Evolutionary conservation across 805 yeast species (phyloP).

Genomic region (Cyberlindnera japonica): DNA sequence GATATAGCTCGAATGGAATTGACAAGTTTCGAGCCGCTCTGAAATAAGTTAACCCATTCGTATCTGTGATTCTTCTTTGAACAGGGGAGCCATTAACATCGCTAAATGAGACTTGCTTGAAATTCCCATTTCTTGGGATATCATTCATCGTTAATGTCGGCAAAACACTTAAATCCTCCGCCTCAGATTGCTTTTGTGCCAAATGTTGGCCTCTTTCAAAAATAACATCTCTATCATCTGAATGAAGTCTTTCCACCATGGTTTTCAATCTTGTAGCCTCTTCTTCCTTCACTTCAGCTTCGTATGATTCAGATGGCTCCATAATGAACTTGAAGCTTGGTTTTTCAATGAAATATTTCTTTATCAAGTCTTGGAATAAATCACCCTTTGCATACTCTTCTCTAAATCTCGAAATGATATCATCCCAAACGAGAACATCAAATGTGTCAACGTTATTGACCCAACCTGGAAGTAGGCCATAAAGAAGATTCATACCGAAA

Average conservation of each 20-base stretch:
- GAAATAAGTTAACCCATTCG: slow-evolving; percentile 80
- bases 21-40: slow-evolving; percentile 60
- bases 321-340: slow-evolving; percentile 71
- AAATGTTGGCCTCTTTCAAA: slow-evolving; percentile 57
- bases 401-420: slow-evolving; percentile 55
- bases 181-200: slow-evolving; percentile 57
- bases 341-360: slow-evolving; percentile 45
- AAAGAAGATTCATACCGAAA: slow-evolving; percentile 78
- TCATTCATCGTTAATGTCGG: slow-evolving; percentile 77
- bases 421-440: slow-evolving; percentile 61
- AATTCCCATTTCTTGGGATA: slow-evolving; percentile 56
- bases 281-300: slow-evolving; percentile 45
- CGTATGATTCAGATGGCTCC: slow-evolving; percentile 63
- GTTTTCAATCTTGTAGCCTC: slow-evolving; percentile 51
- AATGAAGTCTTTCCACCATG: slow-evolving; percentile 43
- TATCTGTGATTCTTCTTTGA: slow-evolving; percentile 53
- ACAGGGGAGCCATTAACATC: slow-evolving; percentile 28
- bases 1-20: slow-evolving; percentile 59
- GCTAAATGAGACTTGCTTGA: slow-evolving; percentile 30
- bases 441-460: slow-evolving; percentile 79
- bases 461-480: slow-evolving; percentile 80
- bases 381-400: slow-evolving; percentile 51
- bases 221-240: slow-evolving; percentile 54
- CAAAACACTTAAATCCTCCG: slow-evolving; percentile 71
- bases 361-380: slow-evolving; percentile 58